These are phyloP conservation scores for Smallanthus sonchifolius DNA, from an alignment of 129 eudicot genomes.

Conservation along the genomic window DNA sequence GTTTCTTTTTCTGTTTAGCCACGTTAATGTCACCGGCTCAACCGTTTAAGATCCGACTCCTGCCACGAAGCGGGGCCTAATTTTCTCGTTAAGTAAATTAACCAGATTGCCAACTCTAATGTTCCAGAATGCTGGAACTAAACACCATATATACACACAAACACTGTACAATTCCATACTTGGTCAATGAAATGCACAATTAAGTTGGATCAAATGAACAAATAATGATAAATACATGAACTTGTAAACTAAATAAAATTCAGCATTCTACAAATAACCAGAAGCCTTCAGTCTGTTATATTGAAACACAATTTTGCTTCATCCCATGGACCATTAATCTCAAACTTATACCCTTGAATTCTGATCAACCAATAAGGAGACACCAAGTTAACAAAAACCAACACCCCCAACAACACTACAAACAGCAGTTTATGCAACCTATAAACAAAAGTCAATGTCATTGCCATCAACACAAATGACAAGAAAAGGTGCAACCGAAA, in stretches of 20 bases:
- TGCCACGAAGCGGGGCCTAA: too few relatives aligned
- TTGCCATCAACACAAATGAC: constrained; percentile 59
- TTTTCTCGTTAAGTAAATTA: too few relatives aligned
- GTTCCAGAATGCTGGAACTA: too few relatives aligned
- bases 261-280: neutral
- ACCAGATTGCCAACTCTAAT: too few relatives aligned
- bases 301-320: constrained; percentile 90
- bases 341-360: constrained; percentile 85
- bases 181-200: neutral
- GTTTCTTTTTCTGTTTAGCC: too few relatives aligned
- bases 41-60: too few relatives aligned
- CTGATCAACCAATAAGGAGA: constrained; percentile 90
- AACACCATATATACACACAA: neutral
- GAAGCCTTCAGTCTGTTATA: constrained; percentile 48
- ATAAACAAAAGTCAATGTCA: constrained; percentile 52
- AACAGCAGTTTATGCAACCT: constrained; percentile 52
- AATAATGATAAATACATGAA: neutral
- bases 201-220: neutral
- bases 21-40: too few relatives aligned
- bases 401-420: constrained; percentile 43
- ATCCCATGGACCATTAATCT: constrained; percentile 96
- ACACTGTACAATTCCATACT: neutral
- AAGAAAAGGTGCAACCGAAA: constrained; percentile 57
- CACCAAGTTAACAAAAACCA: constrained; percentile 65
- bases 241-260: neutral